Percentiles rank a stretch among this genome's conserved stretches.
These are phyloP conservation scores for Pythium scleroteichum DNA, from an alignment of 352 stramenopile genomes.

Conservation along the genomic window DNA sequence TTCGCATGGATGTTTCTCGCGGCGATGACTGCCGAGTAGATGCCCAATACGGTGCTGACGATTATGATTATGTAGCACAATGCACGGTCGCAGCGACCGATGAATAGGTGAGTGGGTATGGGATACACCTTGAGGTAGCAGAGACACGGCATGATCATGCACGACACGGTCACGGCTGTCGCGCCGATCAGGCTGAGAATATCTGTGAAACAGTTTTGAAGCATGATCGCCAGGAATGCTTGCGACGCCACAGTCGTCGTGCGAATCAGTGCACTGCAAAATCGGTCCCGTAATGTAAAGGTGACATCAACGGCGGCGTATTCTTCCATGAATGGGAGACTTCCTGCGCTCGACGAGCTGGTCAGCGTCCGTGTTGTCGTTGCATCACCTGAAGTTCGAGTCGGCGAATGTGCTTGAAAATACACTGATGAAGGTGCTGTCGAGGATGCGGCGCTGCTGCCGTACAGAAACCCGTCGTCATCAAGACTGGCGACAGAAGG, in stretches of 20 bases:
- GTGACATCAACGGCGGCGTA: constrained; percentile 21
- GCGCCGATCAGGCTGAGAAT: constrained; percentile 69
- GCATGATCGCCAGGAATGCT: constrained; percentile 58
- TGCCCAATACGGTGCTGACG: constrained; percentile 45
- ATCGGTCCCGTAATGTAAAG: constrained; percentile 44
- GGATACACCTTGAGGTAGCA: constrained; percentile 73
- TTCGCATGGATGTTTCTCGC: constrained; percentile 52
- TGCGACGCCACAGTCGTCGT: constrained; percentile 46
- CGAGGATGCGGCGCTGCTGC: constrained; percentile 16
- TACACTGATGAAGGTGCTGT: constrained; percentile 6
- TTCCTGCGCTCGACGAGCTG: constrained; percentile 10
- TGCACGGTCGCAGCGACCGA: constrained; percentile 46
- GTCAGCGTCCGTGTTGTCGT: background rate
- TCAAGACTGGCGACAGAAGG: constrained; percentile 40
- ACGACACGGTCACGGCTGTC: constrained; percentile 64
- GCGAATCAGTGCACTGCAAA: constrained; percentile 55
- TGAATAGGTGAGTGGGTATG: constrained; percentile 47
- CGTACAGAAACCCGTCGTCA: constrained; percentile 52
- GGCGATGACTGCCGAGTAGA: constrained; percentile 57
- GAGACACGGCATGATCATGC: constrained; percentile 78
- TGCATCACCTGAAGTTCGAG: background rate
- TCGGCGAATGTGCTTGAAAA: constrained; percentile 27
- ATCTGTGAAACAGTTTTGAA: constrained; percentile 71
- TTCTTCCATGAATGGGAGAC: constrained; percentile 15
- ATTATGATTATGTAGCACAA: constrained; percentile 61